Conservation (phyloP, 768 basidiomycete species). For the Thelephora aurantiotincta region DNA sequence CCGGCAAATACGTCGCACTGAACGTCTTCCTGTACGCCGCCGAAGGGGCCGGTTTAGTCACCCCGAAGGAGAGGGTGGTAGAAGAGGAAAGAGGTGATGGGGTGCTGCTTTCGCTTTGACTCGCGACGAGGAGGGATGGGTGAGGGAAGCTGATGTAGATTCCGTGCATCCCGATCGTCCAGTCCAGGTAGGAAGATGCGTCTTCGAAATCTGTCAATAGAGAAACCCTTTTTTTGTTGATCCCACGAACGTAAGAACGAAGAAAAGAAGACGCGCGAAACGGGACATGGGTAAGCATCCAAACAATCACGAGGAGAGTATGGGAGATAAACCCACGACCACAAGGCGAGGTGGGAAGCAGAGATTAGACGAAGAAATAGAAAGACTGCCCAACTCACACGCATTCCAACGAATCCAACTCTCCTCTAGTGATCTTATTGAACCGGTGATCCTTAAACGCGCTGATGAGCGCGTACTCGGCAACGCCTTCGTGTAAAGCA, state of each 20-base stretch:
- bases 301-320: constrained; percentile 1
- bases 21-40: constrained; percentile 34
- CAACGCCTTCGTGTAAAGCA: constrained; percentile 59
- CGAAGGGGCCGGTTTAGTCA: neutral
- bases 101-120: constrained; percentile 38
- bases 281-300: no score
- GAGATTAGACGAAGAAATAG: constrained; percentile 1
- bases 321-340: constrained; percentile 4
- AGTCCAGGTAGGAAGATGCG: constrained; percentile 75
- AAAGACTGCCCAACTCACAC: constrained; percentile 54
- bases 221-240: constrained; percentile 56
- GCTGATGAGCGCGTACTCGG: constrained; percentile 85
- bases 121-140: constrained; percentile 39
- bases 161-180: constrained; percentile 87
- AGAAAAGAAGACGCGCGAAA: no score
- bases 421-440: constrained; percentile 58
- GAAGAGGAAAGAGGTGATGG: constrained; percentile 65
- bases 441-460: constrained; percentile 86
- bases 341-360: constrained; percentile 1
- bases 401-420: constrained; percentile 77
- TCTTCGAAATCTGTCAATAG: constrained; percentile 90
- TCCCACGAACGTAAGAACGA: no score
- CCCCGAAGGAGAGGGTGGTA: constrained; percentile 16
- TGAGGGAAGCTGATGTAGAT: constrained; percentile 82
- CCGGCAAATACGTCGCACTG: constrained; percentile 84